Percentiles rank a stretch among this genome's conserved stretches.
Conservation (phyloP, 345 rosid genomes). For the Balakata baccata region DNA sequence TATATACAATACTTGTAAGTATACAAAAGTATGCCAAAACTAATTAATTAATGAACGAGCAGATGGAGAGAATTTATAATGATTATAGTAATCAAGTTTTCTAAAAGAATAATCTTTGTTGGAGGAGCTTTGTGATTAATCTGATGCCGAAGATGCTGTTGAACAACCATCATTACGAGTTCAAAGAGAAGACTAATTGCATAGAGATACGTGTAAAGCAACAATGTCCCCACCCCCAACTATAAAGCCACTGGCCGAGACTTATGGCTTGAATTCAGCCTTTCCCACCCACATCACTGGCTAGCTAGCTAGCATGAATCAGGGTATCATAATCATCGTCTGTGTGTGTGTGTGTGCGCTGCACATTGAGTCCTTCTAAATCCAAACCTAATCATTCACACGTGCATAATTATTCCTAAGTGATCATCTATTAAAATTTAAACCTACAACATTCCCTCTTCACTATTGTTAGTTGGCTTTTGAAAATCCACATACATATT, state of each 20-base stretch:
- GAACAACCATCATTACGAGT: conserved; percentile 37
- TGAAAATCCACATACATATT: too few relatives aligned
- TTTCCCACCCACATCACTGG: not conserved
- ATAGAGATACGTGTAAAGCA: conserved; percentile 47
- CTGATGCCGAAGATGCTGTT: conserved; percentile 30
- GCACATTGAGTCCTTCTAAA: conserved; percentile 22
- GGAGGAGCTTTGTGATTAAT: conserved; percentile 12
- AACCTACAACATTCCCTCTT: too few relatives aligned
- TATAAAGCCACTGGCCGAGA: conserved; percentile 42
- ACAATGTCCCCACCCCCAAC: conserved; percentile 34
- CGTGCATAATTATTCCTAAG: conserved; percentile 15
- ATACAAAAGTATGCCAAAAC: not conserved
- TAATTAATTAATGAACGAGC: not conserved
- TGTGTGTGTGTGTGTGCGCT: conserved; percentile 29
- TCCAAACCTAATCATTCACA: conserved; percentile 30
- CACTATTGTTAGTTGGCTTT: too few relatives aligned
- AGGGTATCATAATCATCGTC: conserved; percentile 19
- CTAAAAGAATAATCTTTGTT: conserved; percentile 33
- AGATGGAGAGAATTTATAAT: conserved; percentile 17
- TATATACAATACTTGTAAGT: not conserved
- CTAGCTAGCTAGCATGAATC: conserved; percentile 3
- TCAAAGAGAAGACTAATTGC: conserved; percentile 37
- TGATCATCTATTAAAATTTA: not conserved
- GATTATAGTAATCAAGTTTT: conserved; percentile 36
- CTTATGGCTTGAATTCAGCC: conserved; percentile 45